Percentiles rank a stretch among this genome's conserved stretches.
phyloP scores from a whole-genome alignment of 192 early-diverging fungal genomes.

The Mortierella claussenii region DNA sequence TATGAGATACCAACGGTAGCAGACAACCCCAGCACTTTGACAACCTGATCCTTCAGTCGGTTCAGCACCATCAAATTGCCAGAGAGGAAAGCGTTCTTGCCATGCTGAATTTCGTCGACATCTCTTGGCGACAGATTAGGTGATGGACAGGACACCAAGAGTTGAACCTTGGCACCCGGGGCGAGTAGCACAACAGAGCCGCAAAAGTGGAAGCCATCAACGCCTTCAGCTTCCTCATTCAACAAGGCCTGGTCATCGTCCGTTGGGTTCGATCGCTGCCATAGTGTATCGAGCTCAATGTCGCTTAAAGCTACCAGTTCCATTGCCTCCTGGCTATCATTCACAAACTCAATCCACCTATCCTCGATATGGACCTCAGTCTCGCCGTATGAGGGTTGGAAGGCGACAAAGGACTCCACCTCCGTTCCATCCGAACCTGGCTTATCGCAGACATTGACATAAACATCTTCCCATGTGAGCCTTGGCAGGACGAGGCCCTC shows the following conservation, averaged over 20 bases:
- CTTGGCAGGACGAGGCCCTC: slow-evolving; percentile 36
- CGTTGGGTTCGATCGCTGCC: slow-evolving; percentile 43
- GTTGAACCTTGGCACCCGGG: slow-evolving; percentile 57
- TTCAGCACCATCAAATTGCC: slow-evolving; percentile 76
- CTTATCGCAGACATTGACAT: slow-evolving; percentile 34
- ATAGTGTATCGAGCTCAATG: slow-evolving; percentile 54
- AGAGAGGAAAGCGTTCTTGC: slow-evolving; percentile 61
- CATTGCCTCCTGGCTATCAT: slow-evolving; percentile 65
- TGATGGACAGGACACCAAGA: slow-evolving; percentile 63
- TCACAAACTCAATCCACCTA: slow-evolving; percentile 53
- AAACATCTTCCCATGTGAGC: slow-evolving; percentile 39
- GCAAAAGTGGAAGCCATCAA: slow-evolving; percentile 45
- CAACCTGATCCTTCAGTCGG: slow-evolving; percentile 52
- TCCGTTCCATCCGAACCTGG: slow-evolving; percentile 2
- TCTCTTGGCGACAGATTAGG: slow-evolving; percentile 57
- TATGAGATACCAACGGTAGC: slow-evolving; percentile 70
- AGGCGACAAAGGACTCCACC: slow-evolving; percentile 2
- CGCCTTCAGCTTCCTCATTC: background rate
- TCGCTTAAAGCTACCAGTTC: slow-evolving; percentile 61
- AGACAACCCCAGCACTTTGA: slow-evolving; percentile 71
- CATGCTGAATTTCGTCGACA: slow-evolving; percentile 51
- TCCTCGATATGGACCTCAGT: slow-evolving; percentile 22
- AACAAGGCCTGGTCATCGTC: background rate
- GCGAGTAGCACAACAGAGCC: slow-evolving; percentile 59
- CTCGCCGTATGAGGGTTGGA: slow-evolving; percentile 42